Evolutionary conservation across 768 basidiomycete species (phyloP), one percentile per base, ranked within the genome.

Genomic region (Mycena chlorophos): DNA sequence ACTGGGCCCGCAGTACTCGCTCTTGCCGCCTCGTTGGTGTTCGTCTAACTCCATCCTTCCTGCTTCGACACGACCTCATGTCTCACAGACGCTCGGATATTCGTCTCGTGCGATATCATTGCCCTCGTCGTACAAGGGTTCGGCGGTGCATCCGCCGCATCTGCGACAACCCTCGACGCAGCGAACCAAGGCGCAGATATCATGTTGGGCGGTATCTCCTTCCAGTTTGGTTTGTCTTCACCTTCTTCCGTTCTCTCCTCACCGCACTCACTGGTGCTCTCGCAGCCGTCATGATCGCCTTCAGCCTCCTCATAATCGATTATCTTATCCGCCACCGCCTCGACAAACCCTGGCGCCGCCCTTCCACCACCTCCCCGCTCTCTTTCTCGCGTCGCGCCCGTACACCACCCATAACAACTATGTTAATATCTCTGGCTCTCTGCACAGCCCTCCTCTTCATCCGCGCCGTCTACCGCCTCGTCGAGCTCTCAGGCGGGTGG

Each of bases 121-220:
- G 57, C 57, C 17, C 57, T 58, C 4, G 52, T 54, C 3, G 48
- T 58, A 3, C 56, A 57, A 23, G 56, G 47, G 19, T 28, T 57
- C 4, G 56, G 56, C 5, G 56, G 56, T 17, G 56, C 4, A 43
- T 58, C 22, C 52, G 52, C 1, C 54, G 52, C 0, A 50, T 29
- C 42, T 47, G 52, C 2, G 10, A 23, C 6, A 10, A 23, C 6
- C 17, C 40, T 54, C 3, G 23, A 28, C 2, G 57, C 40, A 4
- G 57, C 52, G 20, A 54, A 54, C 25, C 23, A 53, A 47, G 56
- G 57, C 20, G 52, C 57, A 2, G 17, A 52, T 13, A 30, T 58
- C 19, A 86, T 87, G 85, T 74, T 86, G 12, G 82, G 70, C 2
- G 87, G 87, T 46, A 87, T 89, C 56, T 71, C 72, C 16, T 78